phyloP scores from a whole-genome alignment of 331 rosid species.

The Acacia pycnantha region DNA sequence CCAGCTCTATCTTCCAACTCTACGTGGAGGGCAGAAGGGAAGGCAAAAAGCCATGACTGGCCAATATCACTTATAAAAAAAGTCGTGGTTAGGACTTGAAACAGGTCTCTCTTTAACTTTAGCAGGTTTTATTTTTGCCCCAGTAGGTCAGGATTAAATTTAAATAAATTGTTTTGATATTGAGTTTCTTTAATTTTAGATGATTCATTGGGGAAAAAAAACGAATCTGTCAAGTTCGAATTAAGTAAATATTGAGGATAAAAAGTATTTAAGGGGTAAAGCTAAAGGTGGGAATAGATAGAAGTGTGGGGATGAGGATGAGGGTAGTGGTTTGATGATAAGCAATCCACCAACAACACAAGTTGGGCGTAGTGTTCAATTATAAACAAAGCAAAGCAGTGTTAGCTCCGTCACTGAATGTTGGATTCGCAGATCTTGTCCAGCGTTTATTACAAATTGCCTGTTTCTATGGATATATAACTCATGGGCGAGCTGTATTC shows the following conservation, averaged over 20 bases:
- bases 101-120: neutral
- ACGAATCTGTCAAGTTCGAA: neutral
- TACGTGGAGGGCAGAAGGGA: neutral
- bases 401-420: neutral
- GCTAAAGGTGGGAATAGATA: neutral
- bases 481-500: neutral
- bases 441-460: neutral
- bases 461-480: neutral
- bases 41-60: neutral
- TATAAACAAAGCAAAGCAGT: too few relatives aligned
- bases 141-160: neutral
- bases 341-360: conserved; percentile 24
- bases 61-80: neutral
- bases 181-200: neutral
- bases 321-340: conserved; percentile 21
- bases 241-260: neutral
- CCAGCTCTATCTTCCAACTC: too few relatives aligned
- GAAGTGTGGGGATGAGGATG: neutral
- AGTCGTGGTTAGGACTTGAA: neutral
- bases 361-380: neutral
- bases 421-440: neutral
- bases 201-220: neutral
- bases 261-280: too few relatives aligned
- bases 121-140: neutral
- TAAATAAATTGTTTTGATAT: neutral